Evolutionary conservation across 345 rosid species (phyloP), one percentile per base, ranked within the genome.

Genomic region (Erodium maritimum): DNA sequence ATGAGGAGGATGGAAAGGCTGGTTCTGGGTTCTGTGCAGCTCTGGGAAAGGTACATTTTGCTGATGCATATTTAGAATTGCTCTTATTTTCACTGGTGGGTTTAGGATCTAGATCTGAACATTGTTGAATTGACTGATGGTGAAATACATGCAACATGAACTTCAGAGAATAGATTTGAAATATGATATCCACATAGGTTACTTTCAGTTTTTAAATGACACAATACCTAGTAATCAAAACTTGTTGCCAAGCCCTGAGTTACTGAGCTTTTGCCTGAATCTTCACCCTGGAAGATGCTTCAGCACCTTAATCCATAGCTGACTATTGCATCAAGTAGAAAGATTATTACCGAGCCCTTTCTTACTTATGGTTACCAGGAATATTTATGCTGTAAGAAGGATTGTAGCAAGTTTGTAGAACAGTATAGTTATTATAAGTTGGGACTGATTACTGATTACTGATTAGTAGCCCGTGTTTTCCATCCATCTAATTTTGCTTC

Each of bases 21-120:
- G 66, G 52, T 64, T 75, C 62, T 0, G 59, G 80, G 23, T 22
- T 77, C 61, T 61, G 54, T 57, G 60, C 67, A 23, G 65, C 77
- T 57, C 76, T 61, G 70, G 75, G 71, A 52, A 77, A 37, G 90
- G 90, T 86, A 66, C 50, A 17, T 34, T 58, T 37, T 37, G 46
- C 13, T 37, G 6, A 37, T 37, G 14, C 46, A 37, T 37, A 12
- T 37, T 12, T 37, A 12, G 10, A 3, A 37, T 37, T 37, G 11
- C 6, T 37, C 8, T 37, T 37, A 37, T 5, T 5, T 37, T 37
- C 2, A 3, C 13, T 4, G 13, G 14, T 37, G 46, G 46, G 10
- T 12, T 37, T 37, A 37, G 46, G 11, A 37, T 6, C 13, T 37
- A 37, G 46, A 37, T 37, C 46, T 11, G 46, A 37, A 37, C 13